phyloP scores from a whole-genome alignment of 169 alveolate genomes.

The Plasmodium malariae region DNA sequence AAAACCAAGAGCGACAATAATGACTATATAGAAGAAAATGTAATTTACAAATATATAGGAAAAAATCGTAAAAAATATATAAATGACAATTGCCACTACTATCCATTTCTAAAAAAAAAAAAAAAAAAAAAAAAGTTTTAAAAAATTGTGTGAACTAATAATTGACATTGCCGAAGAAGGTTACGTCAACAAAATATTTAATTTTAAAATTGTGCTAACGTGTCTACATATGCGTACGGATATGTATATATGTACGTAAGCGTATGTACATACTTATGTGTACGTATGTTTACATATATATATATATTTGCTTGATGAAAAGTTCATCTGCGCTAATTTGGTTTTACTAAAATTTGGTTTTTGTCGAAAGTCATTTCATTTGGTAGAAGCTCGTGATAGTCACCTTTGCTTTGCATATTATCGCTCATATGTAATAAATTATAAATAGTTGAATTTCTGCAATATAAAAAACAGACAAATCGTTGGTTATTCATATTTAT shows the following conservation, averaged over 20 bases:
- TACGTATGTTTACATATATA: not conserved
- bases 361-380: conserved; percentile 44
- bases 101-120: conserved; percentile 65
- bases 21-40: conserved; percentile 48
- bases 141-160: not conserved
- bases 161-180: not conserved
- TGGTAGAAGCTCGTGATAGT: conserved; percentile 34
- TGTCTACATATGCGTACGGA: not conserved
- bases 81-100: conserved; percentile 26
- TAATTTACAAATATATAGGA: conserved; percentile 66
- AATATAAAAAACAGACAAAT: not conserved
- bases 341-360: conserved; percentile 44
- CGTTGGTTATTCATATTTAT: not conserved
- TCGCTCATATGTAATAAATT: conserved; percentile 64
- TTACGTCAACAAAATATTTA: not conserved
- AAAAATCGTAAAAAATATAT: conserved; percentile 35
- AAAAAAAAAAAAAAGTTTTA: conserved; percentile 18
- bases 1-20: conserved; percentile 12
- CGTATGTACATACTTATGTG: not conserved
- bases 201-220: not conserved
- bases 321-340: conserved; percentile 4
- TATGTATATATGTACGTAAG: not conserved
- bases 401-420: conserved; percentile 70
- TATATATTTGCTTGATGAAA: no score
- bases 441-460: no score